phyloP scores from a whole-genome alignment of 148 eudicot genomes.

The Mesembryanthemum crystallinum region DNA sequence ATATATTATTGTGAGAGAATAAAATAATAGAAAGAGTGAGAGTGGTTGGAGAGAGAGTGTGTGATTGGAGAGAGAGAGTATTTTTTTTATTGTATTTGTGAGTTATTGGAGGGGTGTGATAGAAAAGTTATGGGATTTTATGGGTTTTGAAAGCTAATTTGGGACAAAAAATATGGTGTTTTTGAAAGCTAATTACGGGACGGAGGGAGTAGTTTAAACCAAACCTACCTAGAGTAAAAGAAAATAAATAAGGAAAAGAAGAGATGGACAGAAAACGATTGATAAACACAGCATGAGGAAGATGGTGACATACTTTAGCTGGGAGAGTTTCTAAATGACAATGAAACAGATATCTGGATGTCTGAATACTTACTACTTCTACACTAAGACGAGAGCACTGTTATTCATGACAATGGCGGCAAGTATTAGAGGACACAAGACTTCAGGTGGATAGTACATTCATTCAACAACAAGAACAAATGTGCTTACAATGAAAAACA shows the following conservation, averaged over 20 bases:
- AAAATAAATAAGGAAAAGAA: neutral
- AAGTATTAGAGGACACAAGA: neutral
- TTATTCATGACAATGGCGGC: slow-evolving; percentile 9
- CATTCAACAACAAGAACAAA: slow-evolving; percentile 7
- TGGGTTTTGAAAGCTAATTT: too few relatives aligned
- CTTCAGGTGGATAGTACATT: slow-evolving; percentile 16
- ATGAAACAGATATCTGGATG: neutral
- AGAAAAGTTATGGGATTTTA: too few relatives aligned
- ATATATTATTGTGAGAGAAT: too few relatives aligned
- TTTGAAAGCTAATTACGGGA: too few relatives aligned
- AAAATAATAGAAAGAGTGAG: too few relatives aligned
- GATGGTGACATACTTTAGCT: neutral
- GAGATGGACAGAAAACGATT: neutral
- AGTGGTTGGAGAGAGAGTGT: too few relatives aligned
- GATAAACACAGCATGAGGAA: neutral
- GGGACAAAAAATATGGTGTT: too few relatives aligned
- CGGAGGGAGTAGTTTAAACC: too few relatives aligned
- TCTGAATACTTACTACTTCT: slow-evolving; percentile 6
- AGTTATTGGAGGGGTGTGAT: too few relatives aligned
- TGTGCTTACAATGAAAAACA: neutral
- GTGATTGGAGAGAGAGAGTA: too few relatives aligned
- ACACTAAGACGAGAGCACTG: slow-evolving; percentile 2
- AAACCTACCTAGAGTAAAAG: neutral
- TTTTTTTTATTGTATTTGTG: too few relatives aligned
- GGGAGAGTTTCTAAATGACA: neutral